phyloP scores from a whole-genome alignment of 192 early-diverging fungal species.

The Lobulomyces angularis region DNA sequence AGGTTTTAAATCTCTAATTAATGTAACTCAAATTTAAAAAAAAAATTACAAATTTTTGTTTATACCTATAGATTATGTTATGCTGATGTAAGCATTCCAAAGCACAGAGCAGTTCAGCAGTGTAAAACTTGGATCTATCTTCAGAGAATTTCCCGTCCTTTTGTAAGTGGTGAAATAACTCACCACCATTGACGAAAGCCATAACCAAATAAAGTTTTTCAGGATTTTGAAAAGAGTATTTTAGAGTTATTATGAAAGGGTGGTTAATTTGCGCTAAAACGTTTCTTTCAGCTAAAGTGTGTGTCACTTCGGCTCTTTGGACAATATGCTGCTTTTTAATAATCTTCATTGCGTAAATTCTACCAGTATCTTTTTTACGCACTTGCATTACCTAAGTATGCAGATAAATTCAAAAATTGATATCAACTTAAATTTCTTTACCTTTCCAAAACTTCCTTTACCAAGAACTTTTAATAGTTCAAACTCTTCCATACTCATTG shows the following conservation, averaged over 20 bases:
- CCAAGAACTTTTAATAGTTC: constrained; percentile 91
- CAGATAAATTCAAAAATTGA: constrained; percentile 2
- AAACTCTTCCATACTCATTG: constrained; percentile 79
- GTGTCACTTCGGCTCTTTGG: constrained; percentile 79
- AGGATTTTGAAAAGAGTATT: constrained; percentile 61
- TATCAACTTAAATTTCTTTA: constrained; percentile 20
- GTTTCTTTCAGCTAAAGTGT: constrained; percentile 85
- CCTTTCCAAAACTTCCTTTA: constrained; percentile 94
- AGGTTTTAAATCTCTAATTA: constrained; percentile 74
- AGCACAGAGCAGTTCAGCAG: constrained; percentile 80
- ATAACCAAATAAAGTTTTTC: constrained; percentile 92
- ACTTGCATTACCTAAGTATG: constrained; percentile 64
- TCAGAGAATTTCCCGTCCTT: constrained; percentile 48
- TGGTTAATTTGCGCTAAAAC: constrained; percentile 79
- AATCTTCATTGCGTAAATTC: constrained; percentile 97
- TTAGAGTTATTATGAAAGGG: constrained; percentile 45
- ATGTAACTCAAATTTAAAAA: constrained; percentile 6
- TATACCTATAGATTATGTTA: constrained; percentile 66
- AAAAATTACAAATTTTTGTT: background rate
- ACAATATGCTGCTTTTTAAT: constrained; percentile 89
- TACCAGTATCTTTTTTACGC: constrained; percentile 77
- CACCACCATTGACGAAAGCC: constrained; percentile 92
- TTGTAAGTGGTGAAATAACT: constrained; percentile 69
- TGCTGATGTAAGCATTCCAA: constrained; percentile 86
- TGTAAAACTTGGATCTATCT: constrained; percentile 60